Evolutionary conservation across 2,329 filamentous ascomycete genomes (phyloP).

Genomic region (Rosellinia necatrix): DNA sequence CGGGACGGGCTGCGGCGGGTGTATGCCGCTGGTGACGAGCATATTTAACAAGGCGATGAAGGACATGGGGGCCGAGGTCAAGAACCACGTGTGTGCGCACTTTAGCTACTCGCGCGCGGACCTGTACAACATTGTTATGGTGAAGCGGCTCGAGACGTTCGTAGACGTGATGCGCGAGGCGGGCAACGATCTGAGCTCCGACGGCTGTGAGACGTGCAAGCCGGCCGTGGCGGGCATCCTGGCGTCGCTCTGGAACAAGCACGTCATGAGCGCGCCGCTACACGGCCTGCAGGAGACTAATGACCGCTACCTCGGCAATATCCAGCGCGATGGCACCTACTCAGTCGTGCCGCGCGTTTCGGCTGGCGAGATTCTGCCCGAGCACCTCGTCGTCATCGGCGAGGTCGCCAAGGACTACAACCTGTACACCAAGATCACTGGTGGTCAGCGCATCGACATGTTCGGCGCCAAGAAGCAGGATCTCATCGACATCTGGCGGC

Average conservation of each 20-base stretch:
- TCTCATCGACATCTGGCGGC: constrained; percentile 78
- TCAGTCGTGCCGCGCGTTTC: constrained; percentile 84
- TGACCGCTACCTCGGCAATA: constrained; percentile 85
- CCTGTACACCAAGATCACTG: constrained; percentile 90
- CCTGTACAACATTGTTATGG: constrained; percentile 86
- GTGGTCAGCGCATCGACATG: constrained; percentile 89
- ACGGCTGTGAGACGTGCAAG: constrained; percentile 87
- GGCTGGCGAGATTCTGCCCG: constrained; percentile 84
- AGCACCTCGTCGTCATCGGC: constrained; percentile 82
- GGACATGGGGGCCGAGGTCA: constrained; percentile 83
- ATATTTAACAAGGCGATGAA: constrained; percentile 92
- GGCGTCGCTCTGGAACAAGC: constrained; percentile 80
- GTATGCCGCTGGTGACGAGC: constrained; percentile 83
- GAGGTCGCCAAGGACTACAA: constrained; percentile 82
- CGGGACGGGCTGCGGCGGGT: constrained; percentile 87
- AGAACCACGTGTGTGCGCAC: constrained; percentile 83
- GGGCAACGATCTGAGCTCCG: constrained; percentile 71
- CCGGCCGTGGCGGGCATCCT: constrained; percentile 81
- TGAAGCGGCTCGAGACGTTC: constrained; percentile 76
- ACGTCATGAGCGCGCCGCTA: constrained; percentile 72
- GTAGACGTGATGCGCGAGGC: constrained; percentile 77
- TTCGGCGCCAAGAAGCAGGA: constrained; percentile 91
- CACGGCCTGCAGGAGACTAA: constrained; percentile 89
- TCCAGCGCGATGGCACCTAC: constrained; percentile 89
- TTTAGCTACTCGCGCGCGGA: constrained; percentile 84